Evolutionary conservation across 2,329 filamentous ascomycete species (phyloP).

Genomic region (Monosporascus sp.): DNA sequence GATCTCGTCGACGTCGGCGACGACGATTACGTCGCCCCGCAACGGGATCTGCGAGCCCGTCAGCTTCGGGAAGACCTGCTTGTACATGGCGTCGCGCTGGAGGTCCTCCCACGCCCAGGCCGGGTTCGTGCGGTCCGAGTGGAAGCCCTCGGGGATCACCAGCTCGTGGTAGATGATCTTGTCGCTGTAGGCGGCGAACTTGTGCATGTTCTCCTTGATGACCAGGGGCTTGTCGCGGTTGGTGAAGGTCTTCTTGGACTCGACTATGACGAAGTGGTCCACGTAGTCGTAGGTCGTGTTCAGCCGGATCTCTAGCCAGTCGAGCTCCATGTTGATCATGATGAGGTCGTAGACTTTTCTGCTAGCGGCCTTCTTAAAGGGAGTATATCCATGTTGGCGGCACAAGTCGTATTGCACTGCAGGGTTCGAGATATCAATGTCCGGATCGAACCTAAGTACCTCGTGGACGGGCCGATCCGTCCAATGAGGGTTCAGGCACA

Average conservation of each 20-base stretch:
- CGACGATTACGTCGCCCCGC: slow-evolving; percentile 50
- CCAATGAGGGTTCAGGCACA: slow-evolving; percentile 26
- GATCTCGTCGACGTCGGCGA: slow-evolving; percentile 59
- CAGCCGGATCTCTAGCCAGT: slow-evolving; percentile 61
- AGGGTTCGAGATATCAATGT: slow-evolving; percentile 15
- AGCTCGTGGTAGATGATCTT: slow-evolving; percentile 59
- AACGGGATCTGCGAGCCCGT: slow-evolving; percentile 35
- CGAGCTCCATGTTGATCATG: slow-evolving; percentile 58
- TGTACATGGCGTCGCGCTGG: slow-evolving; percentile 50
- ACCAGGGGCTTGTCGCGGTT: slow-evolving; percentile 48
- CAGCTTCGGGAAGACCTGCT: slow-evolving; percentile 49
- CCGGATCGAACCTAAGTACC: slow-evolving; percentile 17
- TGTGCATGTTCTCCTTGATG: slow-evolving; percentile 46
- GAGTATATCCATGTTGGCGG: slow-evolving; percentile 32
- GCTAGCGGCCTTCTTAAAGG: slow-evolving; percentile 23
- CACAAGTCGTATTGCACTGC: slow-evolving; percentile 24
- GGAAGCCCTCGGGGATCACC: slow-evolving; percentile 36
- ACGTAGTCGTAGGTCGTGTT: slow-evolving; percentile 52
- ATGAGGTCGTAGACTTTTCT: slow-evolving; percentile 58
- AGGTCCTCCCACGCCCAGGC: slow-evolving; percentile 46
- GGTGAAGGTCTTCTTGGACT: slow-evolving; percentile 54
- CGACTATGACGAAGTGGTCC: slow-evolving; percentile 62
- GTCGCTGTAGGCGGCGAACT: slow-evolving; percentile 47
- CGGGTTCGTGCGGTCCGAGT: slow-evolving; percentile 28
- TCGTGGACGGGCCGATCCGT: slow-evolving; percentile 22